Conservation (phyloP, 78 protist genomes). For the Dictyostelium intermedium region DNA sequence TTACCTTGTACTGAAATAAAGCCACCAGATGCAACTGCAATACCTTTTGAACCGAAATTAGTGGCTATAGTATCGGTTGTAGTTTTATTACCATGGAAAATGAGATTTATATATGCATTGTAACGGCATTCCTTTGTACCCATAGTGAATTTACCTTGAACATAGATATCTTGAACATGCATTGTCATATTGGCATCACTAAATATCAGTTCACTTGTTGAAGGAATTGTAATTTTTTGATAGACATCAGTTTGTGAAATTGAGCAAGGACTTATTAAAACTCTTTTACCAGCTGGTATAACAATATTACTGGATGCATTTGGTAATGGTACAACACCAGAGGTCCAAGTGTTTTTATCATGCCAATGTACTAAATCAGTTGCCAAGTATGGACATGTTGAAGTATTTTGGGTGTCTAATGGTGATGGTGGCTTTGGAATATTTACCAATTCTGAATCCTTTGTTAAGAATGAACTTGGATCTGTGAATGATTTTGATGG, state of each 20-base stretch:
- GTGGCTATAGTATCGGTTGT: neutral
- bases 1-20: constrained; percentile 65
- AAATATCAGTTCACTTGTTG: constrained; percentile 23
- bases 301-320: neutral
- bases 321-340: constrained; percentile 7
- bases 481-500: neutral
- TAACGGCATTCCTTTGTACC: constrained; percentile 64
- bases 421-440: constrained; percentile 13
- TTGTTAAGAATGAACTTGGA: neutral
- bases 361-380: constrained; percentile 67
- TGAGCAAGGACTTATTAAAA: constrained; percentile 51
- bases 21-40: constrained; percentile 47
- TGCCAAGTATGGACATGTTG: constrained; percentile 48
- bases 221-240: constrained; percentile 35
- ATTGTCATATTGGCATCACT: constrained; percentile 38
- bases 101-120: constrained; percentile 9
- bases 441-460: constrained; percentile 17
- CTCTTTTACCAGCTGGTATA: constrained; percentile 31
- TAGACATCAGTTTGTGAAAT: constrained; percentile 20
- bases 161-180: constrained; percentile 36
- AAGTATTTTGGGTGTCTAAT: neutral
- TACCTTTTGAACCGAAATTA: constrained; percentile 53
- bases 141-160: constrained; percentile 53
- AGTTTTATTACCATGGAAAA: constrained; percentile 44
- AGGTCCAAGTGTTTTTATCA: constrained; percentile 47